These are phyloP conservation scores for Aspergillus oerlinghausenensis DNA, from an alignment of 2,329 filamentous ascomycete genomes.

Conservation along the genomic window DNA sequence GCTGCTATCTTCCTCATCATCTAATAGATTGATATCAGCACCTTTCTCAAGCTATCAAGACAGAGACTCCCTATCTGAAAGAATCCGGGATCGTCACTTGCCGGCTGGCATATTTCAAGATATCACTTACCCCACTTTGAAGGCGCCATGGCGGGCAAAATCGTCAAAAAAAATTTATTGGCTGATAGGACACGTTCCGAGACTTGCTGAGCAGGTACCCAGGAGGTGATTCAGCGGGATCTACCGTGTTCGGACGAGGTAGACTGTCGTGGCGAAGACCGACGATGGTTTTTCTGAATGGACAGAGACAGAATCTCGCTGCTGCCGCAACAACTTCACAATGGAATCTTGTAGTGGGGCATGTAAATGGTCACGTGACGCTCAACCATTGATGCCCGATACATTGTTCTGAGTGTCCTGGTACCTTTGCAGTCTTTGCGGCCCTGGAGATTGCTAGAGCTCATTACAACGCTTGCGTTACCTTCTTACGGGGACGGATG, in stretches of 20 bases:
- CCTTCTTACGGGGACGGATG: neutral
- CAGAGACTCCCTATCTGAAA: neutral
- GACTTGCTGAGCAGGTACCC: neutral
- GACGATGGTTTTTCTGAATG: neutral
- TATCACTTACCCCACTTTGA: conserved; percentile 46
- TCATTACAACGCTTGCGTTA: neutral
- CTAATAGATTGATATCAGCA: conserved; percentile 15
- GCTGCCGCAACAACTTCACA: neutral
- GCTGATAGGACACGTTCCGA: neutral
- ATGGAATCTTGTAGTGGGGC: conserved; percentile 14
- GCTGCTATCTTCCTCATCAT: conserved; percentile 52
- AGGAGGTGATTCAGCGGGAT: neutral
- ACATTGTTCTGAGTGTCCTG: neutral
- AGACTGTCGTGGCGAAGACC: conserved; percentile 1
- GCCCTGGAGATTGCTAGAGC: too few species aligned
- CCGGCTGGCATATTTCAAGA: neutral
- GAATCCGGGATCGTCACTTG: neutral
- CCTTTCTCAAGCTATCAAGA: neutral
- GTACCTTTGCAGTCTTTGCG: neutral
- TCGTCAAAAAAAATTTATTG: conserved; percentile 11
- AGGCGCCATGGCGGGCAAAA: conserved; percentile 39
- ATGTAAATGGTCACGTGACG: conserved; percentile 14
- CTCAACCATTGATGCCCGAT: conserved; percentile 12
- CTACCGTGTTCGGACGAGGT: neutral
- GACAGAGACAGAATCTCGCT: neutral